These are phyloP conservation scores for Colletotrichum sublineola DNA, from an alignment of 2,329 filamentous ascomycete species.

Conservation along the genomic window DNA sequence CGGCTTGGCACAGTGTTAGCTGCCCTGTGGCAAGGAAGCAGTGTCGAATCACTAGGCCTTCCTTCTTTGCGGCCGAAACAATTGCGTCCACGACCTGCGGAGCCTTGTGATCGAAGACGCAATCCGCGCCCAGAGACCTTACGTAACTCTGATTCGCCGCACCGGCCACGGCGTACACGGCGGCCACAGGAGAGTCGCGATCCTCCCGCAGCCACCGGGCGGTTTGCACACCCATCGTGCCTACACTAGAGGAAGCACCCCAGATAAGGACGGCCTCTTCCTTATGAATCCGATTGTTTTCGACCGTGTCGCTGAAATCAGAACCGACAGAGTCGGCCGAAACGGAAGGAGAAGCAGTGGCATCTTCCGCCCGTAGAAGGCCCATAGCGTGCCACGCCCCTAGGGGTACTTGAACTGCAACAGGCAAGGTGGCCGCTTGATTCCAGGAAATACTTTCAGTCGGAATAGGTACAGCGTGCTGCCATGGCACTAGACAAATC, in stretches of 20 bases:
- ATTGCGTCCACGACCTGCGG: not conserved
- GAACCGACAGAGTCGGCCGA: not conserved
- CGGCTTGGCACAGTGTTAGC: not conserved
- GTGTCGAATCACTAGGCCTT: not conserved
- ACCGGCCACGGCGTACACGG: not conserved
- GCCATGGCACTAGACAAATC: not conserved
- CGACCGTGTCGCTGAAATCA: not conserved
- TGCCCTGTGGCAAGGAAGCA: not conserved
- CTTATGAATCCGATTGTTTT: not conserved
- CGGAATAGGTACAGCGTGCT: not conserved
- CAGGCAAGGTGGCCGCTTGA: not conserved
- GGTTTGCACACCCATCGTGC: conserved; percentile 41
- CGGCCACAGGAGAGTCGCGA: not conserved
- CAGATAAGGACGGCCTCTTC: not conserved
- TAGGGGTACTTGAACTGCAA: not conserved
- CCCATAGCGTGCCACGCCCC: not conserved
- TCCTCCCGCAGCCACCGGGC: conserved; percentile 3
- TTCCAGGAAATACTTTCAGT: not conserved
- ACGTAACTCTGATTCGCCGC: not conserved
- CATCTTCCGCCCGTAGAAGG: not conserved
- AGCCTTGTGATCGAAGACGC: not conserved
- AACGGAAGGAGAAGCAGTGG: not conserved
- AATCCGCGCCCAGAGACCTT: not conserved
- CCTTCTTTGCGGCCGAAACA: not conserved
- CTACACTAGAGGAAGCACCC: conserved; percentile 8